phyloP scores from a whole-genome alignment of 495 filamentous ascomycete genomes.

The Neurospora sp. region DNA sequence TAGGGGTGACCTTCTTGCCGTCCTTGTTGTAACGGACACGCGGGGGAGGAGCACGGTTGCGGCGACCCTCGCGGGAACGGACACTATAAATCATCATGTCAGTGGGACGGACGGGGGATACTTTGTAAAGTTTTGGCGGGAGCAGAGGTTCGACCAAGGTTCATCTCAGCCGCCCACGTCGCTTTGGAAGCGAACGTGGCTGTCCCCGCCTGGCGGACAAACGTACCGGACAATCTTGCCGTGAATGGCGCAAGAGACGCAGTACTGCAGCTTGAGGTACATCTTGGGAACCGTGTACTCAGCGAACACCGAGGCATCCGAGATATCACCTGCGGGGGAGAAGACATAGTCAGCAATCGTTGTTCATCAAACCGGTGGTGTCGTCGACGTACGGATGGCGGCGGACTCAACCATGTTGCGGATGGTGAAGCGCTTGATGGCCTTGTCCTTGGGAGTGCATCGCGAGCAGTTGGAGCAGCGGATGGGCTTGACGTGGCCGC shows the following conservation, averaged over 20 bases:
- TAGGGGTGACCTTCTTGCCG: constrained; percentile 98
- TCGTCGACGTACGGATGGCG: constrained; percentile 81
- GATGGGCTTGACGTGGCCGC: constrained; percentile 98
- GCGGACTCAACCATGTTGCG: constrained; percentile 99
- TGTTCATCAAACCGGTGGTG: neutral
- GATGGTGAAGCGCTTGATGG: constrained; percentile 99
- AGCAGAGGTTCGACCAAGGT: constrained; percentile 47
- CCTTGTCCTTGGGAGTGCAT: constrained; percentile 99
- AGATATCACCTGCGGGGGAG: constrained; percentile 84
- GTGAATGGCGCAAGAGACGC: constrained; percentile 98
- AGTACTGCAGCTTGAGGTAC: constrained; percentile 99
- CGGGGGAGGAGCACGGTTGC: constrained; percentile 96
- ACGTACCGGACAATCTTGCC: constrained; percentile 99
- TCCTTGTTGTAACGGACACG: constrained; percentile 99
- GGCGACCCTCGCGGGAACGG: constrained; percentile 90
- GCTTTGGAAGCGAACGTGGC: constrained; percentile 20
- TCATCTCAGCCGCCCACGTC: constrained; percentile 48
- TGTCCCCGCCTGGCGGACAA: constrained; percentile 29
- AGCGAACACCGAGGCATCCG: constrained; percentile 95
- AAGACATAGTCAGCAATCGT: constrained; percentile 6
- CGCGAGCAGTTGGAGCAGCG: constrained; percentile 99
- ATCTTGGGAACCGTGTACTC: constrained; percentile 99
- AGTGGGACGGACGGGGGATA: constrained; percentile 16
- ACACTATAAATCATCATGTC: constrained; percentile 55
- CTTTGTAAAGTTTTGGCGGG: constrained; percentile 16